Percentiles rank a stretch among this genome's conserved stretches.
These are phyloP conservation scores for Aspergillus baeticus DNA, from an alignment of 495 filamentous ascomycete species.

Conservation along the genomic window DNA sequence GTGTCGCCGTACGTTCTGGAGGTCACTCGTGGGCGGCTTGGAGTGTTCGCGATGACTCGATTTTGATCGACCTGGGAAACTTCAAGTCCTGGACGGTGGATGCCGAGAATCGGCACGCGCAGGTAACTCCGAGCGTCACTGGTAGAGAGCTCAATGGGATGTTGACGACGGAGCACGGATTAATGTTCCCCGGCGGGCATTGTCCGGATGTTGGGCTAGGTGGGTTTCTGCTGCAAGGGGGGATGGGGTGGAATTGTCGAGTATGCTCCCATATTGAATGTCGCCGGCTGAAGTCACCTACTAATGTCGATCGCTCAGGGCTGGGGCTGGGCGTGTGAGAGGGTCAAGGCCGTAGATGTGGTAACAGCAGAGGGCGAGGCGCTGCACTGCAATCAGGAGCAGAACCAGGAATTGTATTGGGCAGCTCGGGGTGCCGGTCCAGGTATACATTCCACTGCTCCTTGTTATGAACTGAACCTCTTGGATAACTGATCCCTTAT, in stretches of 20 bases:
- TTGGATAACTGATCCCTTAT: no score
- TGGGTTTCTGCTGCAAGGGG: slow-evolving; percentile 54
- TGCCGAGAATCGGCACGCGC: slow-evolving; percentile 4
- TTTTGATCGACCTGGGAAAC: slow-evolving; percentile 49
- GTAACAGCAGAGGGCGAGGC: slow-evolving; percentile 44
- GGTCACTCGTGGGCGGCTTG: slow-evolving; percentile 55
- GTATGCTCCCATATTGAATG: slow-evolving; percentile 14
- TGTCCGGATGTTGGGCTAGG: slow-evolving; percentile 58
- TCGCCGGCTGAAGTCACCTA: no score
- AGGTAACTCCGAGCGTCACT: slow-evolving; percentile 18
- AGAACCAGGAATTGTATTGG: slow-evolving; percentile 51
- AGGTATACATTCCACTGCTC: slow-evolving; percentile 9
- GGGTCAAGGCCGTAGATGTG: slow-evolving; percentile 46
- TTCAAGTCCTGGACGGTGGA: slow-evolving; percentile 37
- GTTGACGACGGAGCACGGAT: slow-evolving; percentile 27
- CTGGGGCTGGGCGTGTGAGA: slow-evolving; percentile 57
- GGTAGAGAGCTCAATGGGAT: slow-evolving; percentile 40
- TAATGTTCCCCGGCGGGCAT: slow-evolving; percentile 53
- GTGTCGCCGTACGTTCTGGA: slow-evolving; percentile 52
- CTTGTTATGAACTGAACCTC: no score
- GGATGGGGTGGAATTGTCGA: slow-evolving; percentile 56
- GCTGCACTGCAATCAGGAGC: slow-evolving; percentile 35
- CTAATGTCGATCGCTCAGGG: slow-evolving; percentile 37
- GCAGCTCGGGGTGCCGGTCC: slow-evolving; percentile 52
- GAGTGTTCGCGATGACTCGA: slow-evolving; percentile 49